Evolutionary conservation across 2,329 filamentous ascomycete species (phyloP).

Genomic region (Didymella glomerata): DNA sequence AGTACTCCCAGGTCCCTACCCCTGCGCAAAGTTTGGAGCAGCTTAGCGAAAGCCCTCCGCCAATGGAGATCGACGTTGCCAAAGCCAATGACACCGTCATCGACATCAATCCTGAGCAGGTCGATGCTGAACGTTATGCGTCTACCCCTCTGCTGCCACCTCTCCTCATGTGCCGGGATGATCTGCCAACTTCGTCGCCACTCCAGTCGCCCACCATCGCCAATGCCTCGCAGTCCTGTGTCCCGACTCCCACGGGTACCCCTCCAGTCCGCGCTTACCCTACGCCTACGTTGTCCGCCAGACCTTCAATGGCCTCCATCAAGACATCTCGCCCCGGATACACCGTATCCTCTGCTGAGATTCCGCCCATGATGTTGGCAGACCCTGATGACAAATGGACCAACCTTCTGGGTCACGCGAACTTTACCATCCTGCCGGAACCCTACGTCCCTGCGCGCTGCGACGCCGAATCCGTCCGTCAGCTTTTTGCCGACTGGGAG

Average conservation of each 20-base stretch:
- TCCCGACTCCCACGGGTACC: conserved; percentile 58
- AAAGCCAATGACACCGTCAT: conserved; percentile 58
- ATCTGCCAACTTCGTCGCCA: conserved; percentile 75
- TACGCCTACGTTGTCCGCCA: conserved; percentile 78
- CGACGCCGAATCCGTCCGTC: conserved; percentile 67
- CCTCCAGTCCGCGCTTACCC: conserved; percentile 59
- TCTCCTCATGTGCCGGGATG: conserved; percentile 68
- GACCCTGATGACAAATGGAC: conserved; percentile 87
- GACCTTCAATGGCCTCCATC: conserved; percentile 81
- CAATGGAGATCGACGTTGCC: conserved; percentile 47
- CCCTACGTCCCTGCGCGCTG: conserved; percentile 75
- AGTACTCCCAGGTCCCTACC: conserved; percentile 34
- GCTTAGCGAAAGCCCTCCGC: conserved; percentile 42
- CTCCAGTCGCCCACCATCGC: conserved; percentile 82
- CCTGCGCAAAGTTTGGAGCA: conserved; percentile 46
- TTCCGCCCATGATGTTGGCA: conserved; percentile 69
- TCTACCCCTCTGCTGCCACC: conserved; percentile 88
- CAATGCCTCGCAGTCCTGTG: conserved; percentile 60
- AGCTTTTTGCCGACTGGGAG: conserved; percentile 82
- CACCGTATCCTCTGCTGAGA: conserved; percentile 61
- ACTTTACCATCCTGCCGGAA: conserved; percentile 85
- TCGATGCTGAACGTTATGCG: conserved; percentile 68
- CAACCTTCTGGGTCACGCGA: conserved; percentile 85
- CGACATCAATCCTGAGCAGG: conserved; percentile 58
- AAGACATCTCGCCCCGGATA: conserved; percentile 56